phyloP scores from a whole-genome alignment of 148 eudicot genomes.

The Cornus kousa region DNA sequence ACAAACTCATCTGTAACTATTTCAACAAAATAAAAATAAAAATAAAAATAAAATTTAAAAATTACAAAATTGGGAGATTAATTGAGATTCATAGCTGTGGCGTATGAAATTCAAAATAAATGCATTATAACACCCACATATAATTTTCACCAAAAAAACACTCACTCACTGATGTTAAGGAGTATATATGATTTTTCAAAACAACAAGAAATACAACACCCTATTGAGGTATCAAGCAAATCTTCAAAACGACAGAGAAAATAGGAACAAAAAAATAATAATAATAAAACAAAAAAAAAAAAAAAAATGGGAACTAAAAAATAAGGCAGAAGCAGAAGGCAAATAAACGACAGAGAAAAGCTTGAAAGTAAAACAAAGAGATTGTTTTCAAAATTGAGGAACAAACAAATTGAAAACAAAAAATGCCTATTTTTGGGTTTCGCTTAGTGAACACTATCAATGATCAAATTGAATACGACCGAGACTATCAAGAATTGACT shows the following conservation, averaged over 20 bases:
- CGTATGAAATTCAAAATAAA: neutral
- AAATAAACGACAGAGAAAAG: too few relatives aligned
- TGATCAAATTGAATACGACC: neutral
- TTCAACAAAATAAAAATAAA: too few relatives aligned
- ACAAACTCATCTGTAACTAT: neutral
- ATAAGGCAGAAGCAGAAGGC: too few relatives aligned
- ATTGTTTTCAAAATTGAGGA: too few relatives aligned
- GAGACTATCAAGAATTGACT: neutral
- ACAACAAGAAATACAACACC: neutral
- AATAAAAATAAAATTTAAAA: too few relatives aligned
- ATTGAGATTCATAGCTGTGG: neutral
- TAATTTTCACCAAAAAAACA: neutral
- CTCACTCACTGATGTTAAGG: neutral
- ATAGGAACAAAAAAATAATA: neutral
- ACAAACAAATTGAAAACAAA: neutral
- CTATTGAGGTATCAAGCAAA: too few relatives aligned
- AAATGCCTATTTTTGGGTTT: neutral
- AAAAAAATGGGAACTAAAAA: too few relatives aligned
- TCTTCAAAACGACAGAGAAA: neutral
- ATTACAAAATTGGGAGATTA: neutral
- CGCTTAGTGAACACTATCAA: neutral
- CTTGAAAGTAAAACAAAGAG: too few relatives aligned
- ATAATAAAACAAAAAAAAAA: too few relatives aligned
- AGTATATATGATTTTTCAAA: too few relatives aligned
- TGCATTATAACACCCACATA: neutral